Conservation (phyloP, 257 asterid genomes). For the Ocimum tenuiflorum region DNA sequence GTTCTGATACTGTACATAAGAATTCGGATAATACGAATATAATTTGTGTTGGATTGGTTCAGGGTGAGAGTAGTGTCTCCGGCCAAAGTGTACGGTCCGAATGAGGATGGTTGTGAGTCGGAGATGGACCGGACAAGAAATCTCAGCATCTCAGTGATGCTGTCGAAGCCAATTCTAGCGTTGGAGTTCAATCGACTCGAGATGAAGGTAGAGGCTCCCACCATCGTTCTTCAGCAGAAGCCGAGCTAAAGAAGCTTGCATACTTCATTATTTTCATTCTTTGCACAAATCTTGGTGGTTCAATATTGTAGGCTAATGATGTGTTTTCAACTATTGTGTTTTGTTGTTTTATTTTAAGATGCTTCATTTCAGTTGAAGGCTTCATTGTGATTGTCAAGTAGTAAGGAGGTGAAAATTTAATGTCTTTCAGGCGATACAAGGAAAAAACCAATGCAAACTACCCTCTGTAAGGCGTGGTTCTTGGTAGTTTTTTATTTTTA, state of each 20-base stretch:
- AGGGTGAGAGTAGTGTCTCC: constrained; percentile 64
- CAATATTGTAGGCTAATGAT: neutral
- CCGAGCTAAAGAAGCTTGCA: neutral
- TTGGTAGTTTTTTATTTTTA: too few relatives aligned
- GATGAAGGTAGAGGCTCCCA: constrained; percentile 88
- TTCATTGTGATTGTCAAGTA: too few relatives aligned
- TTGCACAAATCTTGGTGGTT: neutral
- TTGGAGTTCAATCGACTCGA: constrained; percentile 59
- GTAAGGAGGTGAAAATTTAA: too few relatives aligned
- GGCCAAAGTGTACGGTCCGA: constrained; percentile 52
- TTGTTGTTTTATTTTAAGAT: neutral
- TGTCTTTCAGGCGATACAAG: too few relatives aligned
- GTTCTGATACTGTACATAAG: neutral
- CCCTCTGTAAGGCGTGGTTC: too few relatives aligned
- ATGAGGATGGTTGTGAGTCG: constrained; percentile 20
- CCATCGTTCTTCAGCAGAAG: constrained; percentile 26
- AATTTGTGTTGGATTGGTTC: neutral
- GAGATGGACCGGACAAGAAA: constrained; percentile 41
- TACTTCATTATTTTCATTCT: constrained; percentile 9
- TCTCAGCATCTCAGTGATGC: constrained; percentile 62
- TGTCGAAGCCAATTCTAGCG: constrained; percentile 77
- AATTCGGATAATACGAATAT: too few relatives aligned
- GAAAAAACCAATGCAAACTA: too few relatives aligned
- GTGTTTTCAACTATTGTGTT: neutral
- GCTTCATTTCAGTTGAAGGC: neutral